Evolutionary conservation across 2,329 filamentous ascomycete genomes (phyloP).

Genomic region (Penicillium paneum): DNA sequence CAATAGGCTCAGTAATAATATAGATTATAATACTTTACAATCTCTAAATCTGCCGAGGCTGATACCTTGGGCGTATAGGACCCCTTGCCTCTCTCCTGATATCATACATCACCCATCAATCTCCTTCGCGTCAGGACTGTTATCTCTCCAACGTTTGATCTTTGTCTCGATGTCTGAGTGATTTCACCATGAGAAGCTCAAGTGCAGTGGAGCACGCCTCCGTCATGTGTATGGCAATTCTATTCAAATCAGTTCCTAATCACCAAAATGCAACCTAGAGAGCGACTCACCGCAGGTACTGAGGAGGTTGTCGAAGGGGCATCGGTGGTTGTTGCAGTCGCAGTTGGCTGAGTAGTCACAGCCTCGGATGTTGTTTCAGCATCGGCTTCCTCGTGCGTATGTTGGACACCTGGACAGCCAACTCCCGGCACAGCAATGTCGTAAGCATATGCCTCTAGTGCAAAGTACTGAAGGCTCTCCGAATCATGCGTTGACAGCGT

Average conservation of each 20-base stretch:
- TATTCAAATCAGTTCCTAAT: slow-evolving; percentile 15
- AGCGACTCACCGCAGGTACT: slow-evolving; percentile 27
- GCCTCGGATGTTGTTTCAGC: not conserved
- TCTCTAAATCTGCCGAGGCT: not conserved
- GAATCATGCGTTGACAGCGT: slow-evolving; percentile 56
- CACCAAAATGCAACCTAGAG: not conserved
- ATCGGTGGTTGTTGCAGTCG: slow-evolving; percentile 11
- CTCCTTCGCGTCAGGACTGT: not conserved
- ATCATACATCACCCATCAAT: not conserved
- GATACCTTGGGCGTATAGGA: not conserved
- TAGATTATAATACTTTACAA: not conserved
- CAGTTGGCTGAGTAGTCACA: slow-evolving; percentile 9
- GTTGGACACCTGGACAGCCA: slow-evolving; percentile 54
- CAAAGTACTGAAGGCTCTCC: slow-evolving; percentile 65
- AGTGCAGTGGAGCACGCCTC: slow-evolving; percentile 41
- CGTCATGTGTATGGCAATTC: slow-evolving; percentile 44
- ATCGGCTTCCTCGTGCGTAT: slow-evolving; percentile 8
- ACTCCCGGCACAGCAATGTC: slow-evolving; percentile 62
- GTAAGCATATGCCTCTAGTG: slow-evolving; percentile 62
- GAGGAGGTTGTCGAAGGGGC: slow-evolving; percentile 17
- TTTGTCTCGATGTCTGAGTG: not conserved
- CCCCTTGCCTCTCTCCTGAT: not conserved
- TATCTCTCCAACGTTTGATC: not conserved
- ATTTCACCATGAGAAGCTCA: slow-evolving; percentile 8
- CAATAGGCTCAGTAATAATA: not conserved